phyloP scores from a whole-genome alignment of 2,329 filamentous ascomycete genomes.

The Cadophora gregata region DNA sequence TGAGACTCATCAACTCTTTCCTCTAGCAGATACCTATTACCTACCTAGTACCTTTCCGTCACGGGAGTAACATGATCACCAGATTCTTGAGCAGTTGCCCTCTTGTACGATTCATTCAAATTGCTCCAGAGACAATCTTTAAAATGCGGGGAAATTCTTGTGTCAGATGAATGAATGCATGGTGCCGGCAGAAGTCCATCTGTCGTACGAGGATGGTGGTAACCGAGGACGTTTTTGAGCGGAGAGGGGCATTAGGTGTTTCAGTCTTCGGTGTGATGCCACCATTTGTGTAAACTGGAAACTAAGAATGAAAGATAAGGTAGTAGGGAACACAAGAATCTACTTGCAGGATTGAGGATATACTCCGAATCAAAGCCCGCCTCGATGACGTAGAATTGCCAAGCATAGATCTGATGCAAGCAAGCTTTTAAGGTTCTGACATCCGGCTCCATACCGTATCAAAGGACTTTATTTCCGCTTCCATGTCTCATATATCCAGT shows the following conservation, averaged over 20 bases:
- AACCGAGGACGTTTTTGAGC: background rate
- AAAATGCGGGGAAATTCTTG: background rate
- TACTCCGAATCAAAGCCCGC: background rate
- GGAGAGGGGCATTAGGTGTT: background rate
- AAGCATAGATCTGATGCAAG: background rate
- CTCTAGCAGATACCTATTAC: no score
- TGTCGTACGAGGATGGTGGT: background rate
- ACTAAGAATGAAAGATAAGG: no score
- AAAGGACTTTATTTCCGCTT: background rate
- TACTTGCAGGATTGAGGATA: background rate
- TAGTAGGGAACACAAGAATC: no score
- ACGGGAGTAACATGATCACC: background rate
- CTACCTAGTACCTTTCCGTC: background rate
- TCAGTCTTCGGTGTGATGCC: background rate
- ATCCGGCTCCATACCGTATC: no score
- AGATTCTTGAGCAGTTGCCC: background rate
- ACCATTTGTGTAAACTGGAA: background rate
- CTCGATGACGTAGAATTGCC: background rate
- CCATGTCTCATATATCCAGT: background rate
- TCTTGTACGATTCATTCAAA: background rate
- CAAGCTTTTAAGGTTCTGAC: slow-evolving; percentile 3
- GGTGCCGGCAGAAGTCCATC: background rate
- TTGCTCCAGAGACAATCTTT: no score
- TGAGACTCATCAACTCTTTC: background rate
- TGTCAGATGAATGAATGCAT: background rate